Conservation (phyloP, 768 basidiomycete genomes). For the Cystoderma amianthinum region DNA sequence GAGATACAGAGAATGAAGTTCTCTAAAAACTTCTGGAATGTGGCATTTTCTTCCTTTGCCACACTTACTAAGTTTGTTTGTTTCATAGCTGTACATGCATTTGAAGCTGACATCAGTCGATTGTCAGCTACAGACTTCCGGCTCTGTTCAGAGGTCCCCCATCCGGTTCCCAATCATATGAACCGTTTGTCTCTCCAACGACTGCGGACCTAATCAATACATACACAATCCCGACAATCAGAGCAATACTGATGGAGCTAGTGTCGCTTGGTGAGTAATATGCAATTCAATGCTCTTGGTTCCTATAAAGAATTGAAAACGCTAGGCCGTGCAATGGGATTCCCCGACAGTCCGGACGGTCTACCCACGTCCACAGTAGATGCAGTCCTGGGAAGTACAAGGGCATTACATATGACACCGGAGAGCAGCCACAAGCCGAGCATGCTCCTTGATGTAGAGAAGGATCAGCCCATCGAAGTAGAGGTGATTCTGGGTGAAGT, state of each 20-base stretch:
- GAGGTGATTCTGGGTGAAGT: constrained; percentile 62
- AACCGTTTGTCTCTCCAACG: constrained; percentile 28
- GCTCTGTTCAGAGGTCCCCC: constrained; percentile 46
- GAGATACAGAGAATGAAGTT: constrained; percentile 63
- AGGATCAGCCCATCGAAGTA: constrained; percentile 54
- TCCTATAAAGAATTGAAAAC: not conserved
- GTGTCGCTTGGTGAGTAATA: constrained; percentile 27
- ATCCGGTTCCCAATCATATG: constrained; percentile 24
- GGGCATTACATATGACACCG: constrained; percentile 28
- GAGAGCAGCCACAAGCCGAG: constrained; percentile 45
- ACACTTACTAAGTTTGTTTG: constrained; percentile 36
- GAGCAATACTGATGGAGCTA: constrained; percentile 38
- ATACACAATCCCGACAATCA: constrained; percentile 40
- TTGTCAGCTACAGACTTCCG: constrained; percentile 32
- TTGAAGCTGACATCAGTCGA: not conserved
- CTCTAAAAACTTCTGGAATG: constrained; percentile 60
- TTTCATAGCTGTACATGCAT: not conserved
- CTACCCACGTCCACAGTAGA: constrained; percentile 37
- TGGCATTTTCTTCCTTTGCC: constrained; percentile 43
- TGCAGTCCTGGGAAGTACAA: constrained; percentile 28
- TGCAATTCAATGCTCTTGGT: too few species aligned
- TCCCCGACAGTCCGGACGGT: constrained; percentile 35
- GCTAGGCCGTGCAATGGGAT: constrained; percentile 37
- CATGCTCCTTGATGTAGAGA: constrained; percentile 55
- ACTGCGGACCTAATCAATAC: constrained; percentile 34